Percentiles rank a stretch among this genome's conserved stretches.
Evolutionary conservation across 129 eudicot species (phyloP).

Genomic region (Centrapalus pauciflorus): DNA sequence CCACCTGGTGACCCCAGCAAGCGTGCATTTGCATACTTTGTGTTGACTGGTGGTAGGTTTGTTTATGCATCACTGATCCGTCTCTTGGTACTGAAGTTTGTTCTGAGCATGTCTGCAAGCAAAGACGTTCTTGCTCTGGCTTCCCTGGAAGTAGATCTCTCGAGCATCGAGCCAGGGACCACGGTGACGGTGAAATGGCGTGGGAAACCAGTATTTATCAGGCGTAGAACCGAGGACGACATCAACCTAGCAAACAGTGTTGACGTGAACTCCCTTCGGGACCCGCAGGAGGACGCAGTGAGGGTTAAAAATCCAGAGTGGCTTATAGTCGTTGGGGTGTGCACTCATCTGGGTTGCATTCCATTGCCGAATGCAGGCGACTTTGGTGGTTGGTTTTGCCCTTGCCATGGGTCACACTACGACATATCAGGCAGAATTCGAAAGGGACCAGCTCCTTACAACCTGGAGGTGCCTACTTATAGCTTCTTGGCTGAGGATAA

Average conservation of each 20-base stretch:
- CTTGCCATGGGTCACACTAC: slow-evolving; percentile 83
- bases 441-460: slow-evolving; percentile 86
- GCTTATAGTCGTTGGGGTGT: slow-evolving; percentile 80
- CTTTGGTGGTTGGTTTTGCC: slow-evolving; percentile 89
- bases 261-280: slow-evolving; percentile 55
- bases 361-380: slow-evolving; percentile 92
- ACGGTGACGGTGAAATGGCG: slow-evolving; percentile 89
- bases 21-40: slow-evolving; percentile 83
- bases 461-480: slow-evolving; percentile 82
- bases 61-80: slow-evolving; percentile 74
- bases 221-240: slow-evolving; percentile 76
- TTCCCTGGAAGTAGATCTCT: slow-evolving; percentile 73
- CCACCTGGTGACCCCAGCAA: slow-evolving; percentile 92
- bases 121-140: slow-evolving; percentile 89
- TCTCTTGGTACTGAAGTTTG: slow-evolving; percentile 67
- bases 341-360: slow-evolving; percentile 82
- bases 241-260: slow-evolving; percentile 69
- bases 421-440: slow-evolving; percentile 87
- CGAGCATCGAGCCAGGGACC: slow-evolving; percentile 74
- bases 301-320: slow-evolving; percentile 82
- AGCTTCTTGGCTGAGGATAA: slow-evolving; percentile 70
- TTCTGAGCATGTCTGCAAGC: slow-evolving; percentile 82
- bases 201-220: slow-evolving; percentile 80
- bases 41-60: slow-evolving; percentile 76
- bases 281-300: slow-evolving; percentile 69